Evolutionary conservation across 139 green algal genomes (phyloP).

Genomic region (Tetradesmus obliquus): DNA sequence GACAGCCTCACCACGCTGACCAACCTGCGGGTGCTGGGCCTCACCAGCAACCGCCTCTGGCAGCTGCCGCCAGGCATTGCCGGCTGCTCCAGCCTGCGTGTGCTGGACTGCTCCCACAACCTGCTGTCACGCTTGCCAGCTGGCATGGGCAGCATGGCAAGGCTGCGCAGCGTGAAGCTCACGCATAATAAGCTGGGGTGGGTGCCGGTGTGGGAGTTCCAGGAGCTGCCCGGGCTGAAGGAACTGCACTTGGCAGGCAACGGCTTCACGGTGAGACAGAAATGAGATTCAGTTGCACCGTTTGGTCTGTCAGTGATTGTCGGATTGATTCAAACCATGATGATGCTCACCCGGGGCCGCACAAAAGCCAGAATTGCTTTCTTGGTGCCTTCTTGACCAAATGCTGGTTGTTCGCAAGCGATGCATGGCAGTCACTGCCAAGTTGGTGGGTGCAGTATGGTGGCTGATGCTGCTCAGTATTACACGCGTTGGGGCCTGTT

Average conservation of each 20-base stretch:
- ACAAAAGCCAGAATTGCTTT: too few species aligned
- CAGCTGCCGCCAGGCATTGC: conserved; percentile 22
- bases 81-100: conserved; percentile 38
- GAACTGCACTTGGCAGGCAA: conserved; percentile 43
- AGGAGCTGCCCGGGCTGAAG: neutral
- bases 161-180: conserved; percentile 40
- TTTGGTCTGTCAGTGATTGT: neutral
- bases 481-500: too few species aligned
- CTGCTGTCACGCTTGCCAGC: conserved; percentile 22
- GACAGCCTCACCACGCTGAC: conserved; percentile 32
- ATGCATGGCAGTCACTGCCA: too few species aligned
- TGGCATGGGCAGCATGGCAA: conserved; percentile 1
- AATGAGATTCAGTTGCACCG: neutral
- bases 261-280: neutral
- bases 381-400: too few species aligned
- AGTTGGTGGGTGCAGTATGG: too few species aligned
- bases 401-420: too few species aligned
- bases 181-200: conserved; percentile 40
- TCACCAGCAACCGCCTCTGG: conserved; percentile 47
- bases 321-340: too few species aligned
- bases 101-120: conserved; percentile 65
- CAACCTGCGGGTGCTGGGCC: conserved; percentile 10
- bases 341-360: too few species aligned
- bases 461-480: too few species aligned
- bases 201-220: conserved; percentile 7